Conservation (phyloP, 1,284 basidiomycete species). For the Hymenochaete sp. region DNA sequence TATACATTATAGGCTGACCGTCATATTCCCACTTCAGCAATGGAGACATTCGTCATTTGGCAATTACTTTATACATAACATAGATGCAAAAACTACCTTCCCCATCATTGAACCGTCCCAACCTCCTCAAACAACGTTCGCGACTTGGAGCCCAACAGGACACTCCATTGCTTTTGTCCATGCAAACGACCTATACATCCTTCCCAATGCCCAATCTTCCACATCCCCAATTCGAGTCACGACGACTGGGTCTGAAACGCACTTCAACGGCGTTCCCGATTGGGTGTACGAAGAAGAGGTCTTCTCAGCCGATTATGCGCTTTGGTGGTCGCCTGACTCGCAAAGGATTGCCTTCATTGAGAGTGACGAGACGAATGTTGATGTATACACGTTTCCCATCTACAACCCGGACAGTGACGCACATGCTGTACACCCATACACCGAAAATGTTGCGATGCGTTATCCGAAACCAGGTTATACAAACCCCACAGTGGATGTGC, state of each 20-base stretch:
- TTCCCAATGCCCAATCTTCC: constrained; percentile 47
- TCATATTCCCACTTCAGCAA: constrained; percentile 42
- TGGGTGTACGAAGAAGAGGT: constrained; percentile 98
- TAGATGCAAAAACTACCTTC: constrained; percentile 50
- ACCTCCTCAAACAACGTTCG: constrained; percentile 68
- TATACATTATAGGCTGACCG: neutral
- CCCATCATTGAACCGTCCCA: constrained; percentile 58
- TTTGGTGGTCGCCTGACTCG: constrained; percentile 90
- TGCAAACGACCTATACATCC: constrained; percentile 77
- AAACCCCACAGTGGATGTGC: constrained; percentile 82
- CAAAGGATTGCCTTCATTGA: constrained; percentile 76
- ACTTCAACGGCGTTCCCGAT: constrained; percentile 93
- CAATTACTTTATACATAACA: constrained; percentile 81
- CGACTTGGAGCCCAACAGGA: constrained; percentile 80
- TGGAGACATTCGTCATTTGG: constrained; percentile 87
- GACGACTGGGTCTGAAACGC: constrained; percentile 66
- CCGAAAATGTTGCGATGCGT: constrained; percentile 70
- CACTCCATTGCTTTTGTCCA: constrained; percentile 76
- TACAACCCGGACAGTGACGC: constrained; percentile 78
- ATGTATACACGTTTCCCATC: constrained; percentile 79
- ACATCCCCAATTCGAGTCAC: constrained; percentile 70
- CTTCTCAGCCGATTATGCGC: constrained; percentile 60
- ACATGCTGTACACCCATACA: constrained; percentile 71
- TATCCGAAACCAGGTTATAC: constrained; percentile 89
- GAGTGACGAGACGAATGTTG: constrained; percentile 84